Evolutionary conservation across 805 yeast genomes (phyloP).

Genomic region (Zygoascus bituminiphila): DNA sequence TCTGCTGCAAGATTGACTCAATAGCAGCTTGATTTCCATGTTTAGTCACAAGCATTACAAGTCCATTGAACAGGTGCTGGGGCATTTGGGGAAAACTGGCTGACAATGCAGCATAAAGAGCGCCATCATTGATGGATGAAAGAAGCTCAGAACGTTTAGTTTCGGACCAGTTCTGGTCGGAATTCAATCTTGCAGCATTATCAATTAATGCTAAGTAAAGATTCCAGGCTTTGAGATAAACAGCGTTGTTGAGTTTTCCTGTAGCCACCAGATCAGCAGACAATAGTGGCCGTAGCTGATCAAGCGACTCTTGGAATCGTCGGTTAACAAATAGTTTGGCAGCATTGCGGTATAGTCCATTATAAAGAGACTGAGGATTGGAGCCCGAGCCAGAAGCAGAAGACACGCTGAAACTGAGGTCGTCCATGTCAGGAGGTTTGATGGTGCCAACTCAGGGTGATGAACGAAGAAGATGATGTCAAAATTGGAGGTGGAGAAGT

Average conservation of each 20-base stretch:
- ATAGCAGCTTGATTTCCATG: background rate
- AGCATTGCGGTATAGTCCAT: conserved; percentile 10
- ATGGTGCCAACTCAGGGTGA: too few relatives aligned
- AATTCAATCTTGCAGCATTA: conserved; percentile 6
- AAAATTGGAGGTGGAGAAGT: background rate
- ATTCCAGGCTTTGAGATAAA: conserved; percentile 17
- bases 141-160: background rate
- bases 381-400: conserved; percentile 1
- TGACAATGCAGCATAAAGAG: background rate
- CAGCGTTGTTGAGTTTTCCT: background rate
- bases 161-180: background rate
- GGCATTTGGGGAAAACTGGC: conserved; percentile 4
- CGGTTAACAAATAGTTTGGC: conserved; percentile 15
- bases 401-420: background rate
- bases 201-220: conserved; percentile 16
- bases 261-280: background rate
- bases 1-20: conserved; percentile 1
- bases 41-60: conserved; percentile 3
- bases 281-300: conserved; percentile 9
- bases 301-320: conserved; percentile 10
- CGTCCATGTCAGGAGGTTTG: conserved; percentile 1
- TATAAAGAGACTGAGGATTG: background rate
- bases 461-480: background rate
- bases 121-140: background rate
- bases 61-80: conserved; percentile 7